Conservation (phyloP, 371 early-diverging fungal species). For the Rhizomucor pusillus region DNA sequence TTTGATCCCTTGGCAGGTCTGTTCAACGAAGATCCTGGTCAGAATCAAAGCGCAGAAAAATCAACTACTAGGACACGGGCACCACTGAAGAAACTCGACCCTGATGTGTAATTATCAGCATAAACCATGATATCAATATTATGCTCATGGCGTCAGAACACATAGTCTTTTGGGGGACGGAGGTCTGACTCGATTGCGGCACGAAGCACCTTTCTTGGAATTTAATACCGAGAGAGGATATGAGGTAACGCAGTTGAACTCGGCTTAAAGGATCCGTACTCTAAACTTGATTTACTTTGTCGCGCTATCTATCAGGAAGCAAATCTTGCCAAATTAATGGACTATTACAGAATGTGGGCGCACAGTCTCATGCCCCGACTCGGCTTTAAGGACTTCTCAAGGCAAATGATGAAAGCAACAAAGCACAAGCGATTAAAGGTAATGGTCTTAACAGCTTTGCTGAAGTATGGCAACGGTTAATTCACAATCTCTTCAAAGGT, state of each 20-base stretch:
- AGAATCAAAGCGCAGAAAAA: no score
- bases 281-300: neutral
- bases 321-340: constrained; percentile 47
- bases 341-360: constrained; percentile 57
- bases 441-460: neutral
- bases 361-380: constrained; percentile 51
- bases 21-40: no score
- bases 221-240: constrained; percentile 30
- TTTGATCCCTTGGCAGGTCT: no score
- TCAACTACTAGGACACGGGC: no score
- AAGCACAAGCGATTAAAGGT: constrained; percentile 25
- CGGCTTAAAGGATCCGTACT: neutral
- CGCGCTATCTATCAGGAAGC: constrained; percentile 15
- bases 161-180: no score
- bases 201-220: constrained; percentile 20
- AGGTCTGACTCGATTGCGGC: constrained; percentile 25
- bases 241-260: constrained; percentile 17
- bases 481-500: neutral
- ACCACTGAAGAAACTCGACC: no score
- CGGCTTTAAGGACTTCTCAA: constrained; percentile 39
- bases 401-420: constrained; percentile 38
- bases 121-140: no score
- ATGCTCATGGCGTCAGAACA: no score
- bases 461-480: neutral
- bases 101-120: no score